Evolutionary conservation across 805 yeast species (phyloP).

Genomic region (Zygosaccharomyces gambellarensis): DNA sequence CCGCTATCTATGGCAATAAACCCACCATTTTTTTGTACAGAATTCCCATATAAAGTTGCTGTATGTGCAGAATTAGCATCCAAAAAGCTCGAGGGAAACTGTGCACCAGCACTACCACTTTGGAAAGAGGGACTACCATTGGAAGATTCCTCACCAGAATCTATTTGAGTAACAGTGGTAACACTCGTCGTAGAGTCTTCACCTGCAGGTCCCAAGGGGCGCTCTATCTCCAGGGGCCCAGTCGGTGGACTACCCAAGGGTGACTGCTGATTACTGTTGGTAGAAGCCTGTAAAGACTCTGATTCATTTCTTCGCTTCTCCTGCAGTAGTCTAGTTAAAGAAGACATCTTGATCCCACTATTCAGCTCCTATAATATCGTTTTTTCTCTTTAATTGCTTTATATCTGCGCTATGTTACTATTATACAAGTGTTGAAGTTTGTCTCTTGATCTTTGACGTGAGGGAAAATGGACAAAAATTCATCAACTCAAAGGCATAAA

Average conservation of each 20-base stretch:
- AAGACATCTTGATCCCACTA: conserved; percentile 25
- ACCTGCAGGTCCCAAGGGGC: conserved; percentile 8
- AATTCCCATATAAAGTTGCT: conserved; percentile 27
- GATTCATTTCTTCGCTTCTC: conserved; percentile 30
- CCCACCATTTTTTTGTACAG: conserved; percentile 22
- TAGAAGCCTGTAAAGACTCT: conserved; percentile 7
- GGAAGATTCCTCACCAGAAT: conserved; percentile 17
- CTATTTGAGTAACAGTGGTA: conserved; percentile 30
- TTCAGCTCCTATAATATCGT: background rate
- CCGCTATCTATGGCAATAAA: conserved; percentile 19
- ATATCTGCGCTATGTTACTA: background rate
- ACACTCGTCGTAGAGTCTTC: conserved; percentile 23
- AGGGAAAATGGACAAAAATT: background rate
- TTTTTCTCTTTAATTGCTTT: background rate
- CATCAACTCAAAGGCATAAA: background rate
- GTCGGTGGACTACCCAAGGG: conserved; percentile 2
- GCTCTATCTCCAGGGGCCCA: conserved; percentile 15
- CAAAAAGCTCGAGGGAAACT: conserved; percentile 31
- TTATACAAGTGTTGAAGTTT: background rate
- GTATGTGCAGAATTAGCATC: conserved; percentile 36
- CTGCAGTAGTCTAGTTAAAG: conserved; percentile 33
- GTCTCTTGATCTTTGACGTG: background rate
- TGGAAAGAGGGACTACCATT: conserved; percentile 12
- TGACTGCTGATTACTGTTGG: background rate
- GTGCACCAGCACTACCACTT: conserved; percentile 7